Evolutionary conservation across 495 filamentous ascomycete species (phyloP).

Genomic region (Antarctomyces pellizariae): DNA sequence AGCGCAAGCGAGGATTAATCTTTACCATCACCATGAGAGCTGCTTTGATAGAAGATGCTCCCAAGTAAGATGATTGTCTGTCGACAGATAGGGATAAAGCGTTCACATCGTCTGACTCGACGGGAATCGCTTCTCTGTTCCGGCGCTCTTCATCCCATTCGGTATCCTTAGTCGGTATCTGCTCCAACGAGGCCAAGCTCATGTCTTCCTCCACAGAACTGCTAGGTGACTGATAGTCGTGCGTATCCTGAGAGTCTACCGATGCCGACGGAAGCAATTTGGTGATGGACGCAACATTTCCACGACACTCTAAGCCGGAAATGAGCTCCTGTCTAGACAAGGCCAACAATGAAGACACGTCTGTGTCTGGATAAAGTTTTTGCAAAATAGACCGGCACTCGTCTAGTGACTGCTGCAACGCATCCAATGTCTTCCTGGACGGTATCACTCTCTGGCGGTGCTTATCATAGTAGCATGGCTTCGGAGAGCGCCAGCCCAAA

Average conservation of each 20-base stretch:
- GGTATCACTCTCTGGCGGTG: slow-evolving; percentile 33
- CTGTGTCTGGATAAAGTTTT: slow-evolving; percentile 27
- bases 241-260: slow-evolving; percentile 7
- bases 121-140: slow-evolving; percentile 32
- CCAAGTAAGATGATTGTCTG: slow-evolving; percentile 52
- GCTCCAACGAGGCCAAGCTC: slow-evolving; percentile 25
- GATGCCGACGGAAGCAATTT: too few species aligned
- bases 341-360: slow-evolving; percentile 24
- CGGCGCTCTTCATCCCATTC: slow-evolving; percentile 34
- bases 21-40: slow-evolving; percentile 62
- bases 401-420: slow-evolving; percentile 30
- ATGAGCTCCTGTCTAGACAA: slow-evolving; percentile 28
- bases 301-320: slow-evolving; percentile 23
- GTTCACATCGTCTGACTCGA: slow-evolving; percentile 62
- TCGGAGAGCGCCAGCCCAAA: slow-evolving; percentile 29
- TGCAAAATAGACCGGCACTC: slow-evolving; percentile 32
- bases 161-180: slow-evolving; percentile 27
- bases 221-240: slow-evolving; percentile 18
- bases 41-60: slow-evolving; percentile 62
- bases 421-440: slow-evolving; percentile 33
- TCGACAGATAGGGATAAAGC: slow-evolving; percentile 51
- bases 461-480: slow-evolving; percentile 35
- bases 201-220: slow-evolving; percentile 21
- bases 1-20: slow-evolving; percentile 38
- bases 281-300: too few species aligned